phyloP scores from a whole-genome alignment of 2,329 filamentous ascomycete genomes.

The Emmonsiellopsis sp. region DNA sequence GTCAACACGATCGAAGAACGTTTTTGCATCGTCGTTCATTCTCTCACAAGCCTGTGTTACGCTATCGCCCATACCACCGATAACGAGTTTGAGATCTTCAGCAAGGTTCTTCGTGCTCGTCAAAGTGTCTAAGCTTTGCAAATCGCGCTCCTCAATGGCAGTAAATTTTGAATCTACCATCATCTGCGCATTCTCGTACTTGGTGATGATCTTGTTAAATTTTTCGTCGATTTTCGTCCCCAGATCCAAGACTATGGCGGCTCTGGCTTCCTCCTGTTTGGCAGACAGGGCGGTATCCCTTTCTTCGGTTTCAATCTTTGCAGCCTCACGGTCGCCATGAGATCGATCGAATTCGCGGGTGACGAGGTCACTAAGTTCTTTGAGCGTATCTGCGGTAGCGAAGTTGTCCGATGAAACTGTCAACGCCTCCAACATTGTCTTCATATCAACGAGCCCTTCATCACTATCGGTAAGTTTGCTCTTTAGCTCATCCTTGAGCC shows the following conservation, averaged over 20 bases:
- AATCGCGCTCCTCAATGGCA: conserved; percentile 62
- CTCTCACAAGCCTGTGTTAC: conserved; percentile 78
- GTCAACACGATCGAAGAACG: conserved; percentile 73
- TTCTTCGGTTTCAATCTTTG: conserved; percentile 68
- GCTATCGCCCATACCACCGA: conserved; percentile 73
- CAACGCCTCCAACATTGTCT: conserved; percentile 56
- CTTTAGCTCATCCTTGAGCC: conserved; percentile 67
- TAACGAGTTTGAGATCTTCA: conserved; percentile 76
- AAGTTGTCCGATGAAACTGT: conserved; percentile 47
- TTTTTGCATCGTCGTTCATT: conserved; percentile 77
- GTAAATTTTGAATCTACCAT: conserved; percentile 64
- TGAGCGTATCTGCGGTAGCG: conserved; percentile 50
- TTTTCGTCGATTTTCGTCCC: conserved; percentile 61
- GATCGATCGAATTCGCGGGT: conserved; percentile 82
- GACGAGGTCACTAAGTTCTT: conserved; percentile 64
- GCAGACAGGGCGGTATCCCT: conserved; percentile 45
- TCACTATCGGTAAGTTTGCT: conserved; percentile 67
- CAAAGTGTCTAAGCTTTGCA: conserved; percentile 63
- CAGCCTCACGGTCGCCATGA: conserved; percentile 65
- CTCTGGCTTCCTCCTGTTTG: conserved; percentile 52
- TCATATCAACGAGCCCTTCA: conserved; percentile 47
- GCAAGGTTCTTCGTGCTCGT: conserved; percentile 67
- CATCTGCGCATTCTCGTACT: conserved; percentile 78
- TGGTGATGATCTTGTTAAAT: conserved; percentile 68
- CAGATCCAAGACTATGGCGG: conserved; percentile 45